phyloP scores from a whole-genome alignment of 2,329 filamentous ascomycete species.

The Verticillium nonalfalfae region DNA sequence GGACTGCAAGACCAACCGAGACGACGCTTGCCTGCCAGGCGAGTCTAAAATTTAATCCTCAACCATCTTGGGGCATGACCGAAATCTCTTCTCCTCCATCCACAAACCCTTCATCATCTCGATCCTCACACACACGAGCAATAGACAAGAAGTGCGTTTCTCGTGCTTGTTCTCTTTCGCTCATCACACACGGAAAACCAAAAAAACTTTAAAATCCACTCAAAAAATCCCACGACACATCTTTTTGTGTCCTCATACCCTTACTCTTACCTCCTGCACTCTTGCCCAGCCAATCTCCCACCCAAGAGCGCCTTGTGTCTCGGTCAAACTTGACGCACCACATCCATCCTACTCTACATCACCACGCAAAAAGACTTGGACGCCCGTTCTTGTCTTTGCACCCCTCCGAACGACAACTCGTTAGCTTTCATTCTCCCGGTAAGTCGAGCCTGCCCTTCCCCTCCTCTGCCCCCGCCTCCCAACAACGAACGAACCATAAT shows the following conservation, averaged over 20 bases:
- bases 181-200: conserved; percentile 41
- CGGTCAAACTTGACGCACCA: conserved; percentile 12
- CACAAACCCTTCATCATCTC: conserved; percentile 29
- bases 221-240: conserved; percentile 21
- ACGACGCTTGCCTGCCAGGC: background rate
- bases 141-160: conserved; percentile 51
- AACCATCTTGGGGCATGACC: conserved; percentile 8
- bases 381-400: background rate
- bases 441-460: conserved; percentile 6
- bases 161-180: conserved; percentile 54
- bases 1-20: background rate
- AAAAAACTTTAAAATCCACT: conserved; percentile 55
- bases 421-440: conserved; percentile 2
- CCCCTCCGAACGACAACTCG: background rate
- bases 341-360: background rate
- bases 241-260: background rate
- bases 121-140: conserved; percentile 25
- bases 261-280: conserved; percentile 10
- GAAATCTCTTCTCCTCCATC: conserved; percentile 36
- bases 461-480: background rate
- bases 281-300: conserved; percentile 10
- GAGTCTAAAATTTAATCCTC: background rate
- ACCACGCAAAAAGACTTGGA: background rate
- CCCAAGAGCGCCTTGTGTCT: conserved; percentile 9
- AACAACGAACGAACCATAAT: no score